phyloP scores from a whole-genome alignment of 345 rosid species.

The Eucalyptus marginata region DNA sequence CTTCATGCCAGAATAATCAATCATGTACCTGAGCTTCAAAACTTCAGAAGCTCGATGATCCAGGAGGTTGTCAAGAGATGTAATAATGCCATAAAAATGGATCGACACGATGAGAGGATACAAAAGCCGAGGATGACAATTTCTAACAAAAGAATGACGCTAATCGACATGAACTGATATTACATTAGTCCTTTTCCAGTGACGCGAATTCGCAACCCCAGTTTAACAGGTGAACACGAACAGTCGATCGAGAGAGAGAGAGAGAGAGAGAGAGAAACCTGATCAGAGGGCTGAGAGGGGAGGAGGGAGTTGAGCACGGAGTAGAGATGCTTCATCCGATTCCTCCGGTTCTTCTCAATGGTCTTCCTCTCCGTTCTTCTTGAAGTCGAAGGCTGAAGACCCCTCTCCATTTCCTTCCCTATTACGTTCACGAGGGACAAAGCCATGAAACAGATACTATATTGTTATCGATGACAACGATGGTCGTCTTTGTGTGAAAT shows the following conservation, averaged over 20 bases:
- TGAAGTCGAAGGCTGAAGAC: not conserved
- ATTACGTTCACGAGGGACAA: not conserved
- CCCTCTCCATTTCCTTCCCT: not conserved
- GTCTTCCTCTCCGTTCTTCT: constrained; percentile 27
- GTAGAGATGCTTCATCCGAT: constrained; percentile 33
- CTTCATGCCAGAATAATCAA: not conserved
- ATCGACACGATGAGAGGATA: not conserved
- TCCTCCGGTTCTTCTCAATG: constrained; percentile 43
- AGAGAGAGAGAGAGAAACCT: not conserved
- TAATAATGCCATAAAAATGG: not conserved
- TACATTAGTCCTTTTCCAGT: not conserved
- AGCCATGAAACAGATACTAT: not conserved
- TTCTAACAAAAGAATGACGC: not conserved
- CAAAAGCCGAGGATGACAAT: not conserved
- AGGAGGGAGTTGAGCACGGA: constrained; percentile 36
- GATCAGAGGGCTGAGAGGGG: constrained; percentile 22
- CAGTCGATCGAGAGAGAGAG: not conserved
- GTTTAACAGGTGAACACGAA: not conserved
- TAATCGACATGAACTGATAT: not conserved
- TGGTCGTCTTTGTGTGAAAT: not conserved
- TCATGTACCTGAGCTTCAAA: not conserved
- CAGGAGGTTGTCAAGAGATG: not conserved
- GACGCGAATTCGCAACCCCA: not conserved
- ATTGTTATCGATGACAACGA: not conserved
- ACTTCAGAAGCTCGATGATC: not conserved